Evolutionary conservation across 352 stramenopile genomes (phyloP).

Genomic region (Globisporangium nagaii): DNA sequence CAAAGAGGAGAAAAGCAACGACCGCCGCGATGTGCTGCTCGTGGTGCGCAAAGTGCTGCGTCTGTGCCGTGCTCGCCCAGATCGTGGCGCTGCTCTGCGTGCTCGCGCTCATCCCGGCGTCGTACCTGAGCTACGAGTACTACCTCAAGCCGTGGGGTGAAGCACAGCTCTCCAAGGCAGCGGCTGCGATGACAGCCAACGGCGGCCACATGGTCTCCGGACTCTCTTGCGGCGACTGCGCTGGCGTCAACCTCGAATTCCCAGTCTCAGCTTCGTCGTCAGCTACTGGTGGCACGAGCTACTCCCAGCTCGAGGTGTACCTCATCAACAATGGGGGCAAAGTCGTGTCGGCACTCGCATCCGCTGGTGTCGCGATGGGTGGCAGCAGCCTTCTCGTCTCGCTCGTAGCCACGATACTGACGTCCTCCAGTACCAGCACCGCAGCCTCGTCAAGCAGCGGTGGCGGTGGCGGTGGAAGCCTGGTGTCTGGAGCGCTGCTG

Average conservation of each 20-base stretch:
- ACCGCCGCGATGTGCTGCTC: neutral
- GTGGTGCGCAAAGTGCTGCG: conserved; percentile 12
- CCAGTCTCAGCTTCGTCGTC: conserved; percentile 18
- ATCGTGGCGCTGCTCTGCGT: conserved; percentile 20
- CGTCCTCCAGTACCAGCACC: conserved; percentile 10
- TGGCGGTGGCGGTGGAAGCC: neutral
- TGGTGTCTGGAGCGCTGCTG: conserved; percentile 34
- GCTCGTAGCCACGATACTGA: conserved; percentile 3
- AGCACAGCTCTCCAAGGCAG: conserved; percentile 17
- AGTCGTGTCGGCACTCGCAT: conserved; percentile 21
- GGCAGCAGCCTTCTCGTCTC: conserved; percentile 17
- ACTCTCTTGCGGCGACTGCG: conserved; percentile 32
- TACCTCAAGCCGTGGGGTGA: conserved; percentile 42
- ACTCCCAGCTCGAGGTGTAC: conserved; percentile 26
- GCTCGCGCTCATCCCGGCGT: conserved; percentile 24
- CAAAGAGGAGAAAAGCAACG: neutral
- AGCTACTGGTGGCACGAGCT: conserved; percentile 11
- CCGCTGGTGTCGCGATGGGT: conserved; percentile 24
- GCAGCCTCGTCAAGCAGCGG: conserved; percentile 2
- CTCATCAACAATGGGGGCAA: conserved; percentile 40
- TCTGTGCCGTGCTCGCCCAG: conserved; percentile 21
- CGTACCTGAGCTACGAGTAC: conserved; percentile 37
- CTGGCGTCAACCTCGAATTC: conserved; percentile 39
- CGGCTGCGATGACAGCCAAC: conserved; percentile 6
- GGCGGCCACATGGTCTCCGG: neutral